A percentile compares a stretch with the other conserved stretches of the same genome.
Conservation (phyloP, 306 rosid genomes). For the Prunus padus region DNA sequence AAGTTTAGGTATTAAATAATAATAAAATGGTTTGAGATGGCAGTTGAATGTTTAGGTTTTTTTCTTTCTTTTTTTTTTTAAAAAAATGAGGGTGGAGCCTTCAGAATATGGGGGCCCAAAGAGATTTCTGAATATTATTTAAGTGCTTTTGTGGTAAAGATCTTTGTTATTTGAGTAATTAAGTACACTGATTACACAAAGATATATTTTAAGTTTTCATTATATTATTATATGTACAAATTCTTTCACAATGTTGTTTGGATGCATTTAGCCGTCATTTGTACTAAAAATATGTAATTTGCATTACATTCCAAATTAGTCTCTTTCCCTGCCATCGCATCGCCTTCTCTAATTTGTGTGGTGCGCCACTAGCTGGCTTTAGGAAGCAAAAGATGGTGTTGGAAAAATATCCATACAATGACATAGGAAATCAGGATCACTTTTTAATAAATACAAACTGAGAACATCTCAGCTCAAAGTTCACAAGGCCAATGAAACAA, state of each 20-base stretch:
- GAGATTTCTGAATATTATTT: background rate
- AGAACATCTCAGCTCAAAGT: background rate
- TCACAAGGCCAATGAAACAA: constrained; percentile 1
- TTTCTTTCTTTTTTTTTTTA: too few species aligned
- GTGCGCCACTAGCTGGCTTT: too few species aligned
- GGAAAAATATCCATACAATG: background rate
- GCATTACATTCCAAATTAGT: too few species aligned
- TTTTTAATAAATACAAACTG: constrained; percentile 7
- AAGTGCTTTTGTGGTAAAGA: too few species aligned
- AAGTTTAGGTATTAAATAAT: background rate
- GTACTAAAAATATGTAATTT: background rate
- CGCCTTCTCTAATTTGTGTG: too few species aligned
- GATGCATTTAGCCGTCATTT: background rate
- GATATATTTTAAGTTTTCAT: background rate
- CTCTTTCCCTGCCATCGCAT: too few species aligned
- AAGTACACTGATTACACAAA: background rate
- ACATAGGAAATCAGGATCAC: background rate
- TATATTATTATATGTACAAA: background rate
- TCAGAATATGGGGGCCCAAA: background rate
- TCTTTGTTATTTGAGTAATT: background rate
- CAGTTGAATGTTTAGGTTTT: background rate
- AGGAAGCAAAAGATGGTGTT: too few species aligned
- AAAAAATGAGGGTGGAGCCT: background rate
- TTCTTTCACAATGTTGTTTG: background rate
- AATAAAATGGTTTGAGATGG: background rate